Conservation (phyloP, 1,284 basidiomycete genomes). For the Boletellus deceptivus region DNA sequence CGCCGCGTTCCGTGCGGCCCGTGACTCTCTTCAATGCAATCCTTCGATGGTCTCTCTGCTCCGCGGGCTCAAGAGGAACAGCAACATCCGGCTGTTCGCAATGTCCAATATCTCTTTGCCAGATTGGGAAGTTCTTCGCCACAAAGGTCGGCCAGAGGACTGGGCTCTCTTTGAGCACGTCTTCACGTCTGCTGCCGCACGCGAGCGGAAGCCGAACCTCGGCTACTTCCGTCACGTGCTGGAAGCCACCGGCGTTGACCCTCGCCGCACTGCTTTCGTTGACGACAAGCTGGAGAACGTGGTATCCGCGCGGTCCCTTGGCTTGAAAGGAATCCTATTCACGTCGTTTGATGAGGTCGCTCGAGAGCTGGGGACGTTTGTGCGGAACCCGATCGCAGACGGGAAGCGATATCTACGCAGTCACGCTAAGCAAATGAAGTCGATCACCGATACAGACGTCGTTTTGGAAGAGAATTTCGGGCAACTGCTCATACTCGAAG, state of each 20-base stretch:
- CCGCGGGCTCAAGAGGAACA: no score
- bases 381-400: constrained; percentile 6
- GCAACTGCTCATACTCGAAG: constrained; percentile 24
- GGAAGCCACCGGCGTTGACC: constrained; percentile 19
- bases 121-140: constrained; percentile 20
- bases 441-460: constrained; percentile 15
- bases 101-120: constrained; percentile 2
- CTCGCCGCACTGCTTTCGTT: constrained; percentile 20
- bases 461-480: constrained; percentile 17
- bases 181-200: constrained; percentile 20
- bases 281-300: constrained; percentile 23
- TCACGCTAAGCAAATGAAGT: constrained; percentile 19
- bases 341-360: no score
- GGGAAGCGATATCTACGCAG: constrained; percentile 12
- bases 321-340: no score
- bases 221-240: constrained; percentile 21
- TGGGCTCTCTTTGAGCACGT: constrained; percentile 24
- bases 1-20: no score
- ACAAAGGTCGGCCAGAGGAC: constrained; percentile 13
- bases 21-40: no score
- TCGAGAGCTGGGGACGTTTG: no score
- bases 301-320: constrained; percentile 10
- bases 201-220: constrained; percentile 23
- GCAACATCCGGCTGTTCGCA: no score
- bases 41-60: no score